Evolutionary conservation across 2,329 filamentous ascomycete species (phyloP).

Genomic region (Atkinsonella hypoxylon): DNA sequence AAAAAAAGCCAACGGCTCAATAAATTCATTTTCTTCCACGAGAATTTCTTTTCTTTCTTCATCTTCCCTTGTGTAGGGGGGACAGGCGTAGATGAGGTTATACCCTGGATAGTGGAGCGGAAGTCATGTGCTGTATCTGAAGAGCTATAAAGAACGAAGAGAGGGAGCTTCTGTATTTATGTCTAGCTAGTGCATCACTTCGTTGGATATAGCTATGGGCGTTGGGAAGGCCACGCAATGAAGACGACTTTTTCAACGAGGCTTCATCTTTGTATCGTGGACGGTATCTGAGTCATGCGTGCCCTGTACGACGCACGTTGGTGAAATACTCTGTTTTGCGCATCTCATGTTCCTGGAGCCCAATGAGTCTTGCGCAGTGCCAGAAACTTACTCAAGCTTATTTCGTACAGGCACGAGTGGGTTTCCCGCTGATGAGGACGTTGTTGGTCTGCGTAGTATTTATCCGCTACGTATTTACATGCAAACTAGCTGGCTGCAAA

Average conservation of each 20-base stretch:
- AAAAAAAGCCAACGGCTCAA: background rate
- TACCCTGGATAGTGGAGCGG: conserved; percentile 2
- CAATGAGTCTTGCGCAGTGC: no score
- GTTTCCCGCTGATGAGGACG: no score
- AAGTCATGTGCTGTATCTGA: background rate
- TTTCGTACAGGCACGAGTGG: no score
- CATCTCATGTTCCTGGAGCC: no score
- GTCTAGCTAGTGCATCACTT: background rate
- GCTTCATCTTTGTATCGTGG: background rate
- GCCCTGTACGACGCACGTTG: no score
- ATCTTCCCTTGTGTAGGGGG: background rate
- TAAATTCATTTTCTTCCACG: background rate
- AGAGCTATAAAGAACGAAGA: background rate
- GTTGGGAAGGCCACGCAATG: background rate
- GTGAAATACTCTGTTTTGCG: no score
- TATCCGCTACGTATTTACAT: background rate
- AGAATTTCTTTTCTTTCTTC: background rate
- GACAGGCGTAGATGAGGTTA: conserved; percentile 5
- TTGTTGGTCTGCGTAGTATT: no score
- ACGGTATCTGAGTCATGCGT: no score
- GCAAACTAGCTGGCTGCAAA: background rate
- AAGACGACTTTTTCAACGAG: background rate
- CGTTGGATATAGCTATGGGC: background rate
- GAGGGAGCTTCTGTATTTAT: background rate
- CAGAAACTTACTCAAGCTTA: no score